Base-by-base conservation (phyloP, 139 green algal species). In the Auxenochlorella pyrenoidosa region DNA sequence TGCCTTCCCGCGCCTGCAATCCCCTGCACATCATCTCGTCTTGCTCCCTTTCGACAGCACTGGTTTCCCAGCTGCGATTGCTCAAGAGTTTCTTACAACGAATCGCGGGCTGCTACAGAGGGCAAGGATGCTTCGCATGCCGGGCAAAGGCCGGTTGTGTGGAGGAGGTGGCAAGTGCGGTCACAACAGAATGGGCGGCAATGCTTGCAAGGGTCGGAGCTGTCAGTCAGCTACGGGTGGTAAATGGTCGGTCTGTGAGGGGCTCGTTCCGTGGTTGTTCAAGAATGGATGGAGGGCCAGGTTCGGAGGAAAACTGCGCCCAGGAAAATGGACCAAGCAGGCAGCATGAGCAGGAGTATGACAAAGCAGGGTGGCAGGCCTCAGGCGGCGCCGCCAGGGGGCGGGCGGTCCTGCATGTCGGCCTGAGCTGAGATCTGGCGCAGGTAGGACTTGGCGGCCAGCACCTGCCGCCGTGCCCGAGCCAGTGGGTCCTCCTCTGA, bases 401-500 rank as follows among this genome's bases (percentile, higher is more conserved):
- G 19, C 68, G n/a, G 16, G 12, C 47, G 5, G 21, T n/a, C 66
- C 8, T 76, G 76, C 71, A 86, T 82, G 28, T 78, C 76, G 10
- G 88, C 82, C 36, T 63, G 54, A 24, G 54, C 54, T 4, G 54
- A 63, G 54, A 89, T 79, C 30, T 75, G 59, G 24, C 44, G 66
- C 76, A 91, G 77, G 82, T 91, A 91, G 24, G 88, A 65, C 73
- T 91, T 91, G 36, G 88, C 88, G 6, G 58, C 72, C 44, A 87
- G 73, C 36, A 91, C 88, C 77, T 91, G 88, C 36, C 77, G 73
- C 66, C 83, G 66, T 15, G 88, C 88, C 6, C 88, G 84, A 54
- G 83, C 60, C 34, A 91, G 44, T 2, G 88, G 75, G 71, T 91
- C 88, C 75, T 86, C 82, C 22, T 26, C 84, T 72, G 76, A 24